These are phyloP conservation scores for Diddensiella santjacobensis DNA, from an alignment of 805 yeast species.

Conservation along the genomic window DNA sequence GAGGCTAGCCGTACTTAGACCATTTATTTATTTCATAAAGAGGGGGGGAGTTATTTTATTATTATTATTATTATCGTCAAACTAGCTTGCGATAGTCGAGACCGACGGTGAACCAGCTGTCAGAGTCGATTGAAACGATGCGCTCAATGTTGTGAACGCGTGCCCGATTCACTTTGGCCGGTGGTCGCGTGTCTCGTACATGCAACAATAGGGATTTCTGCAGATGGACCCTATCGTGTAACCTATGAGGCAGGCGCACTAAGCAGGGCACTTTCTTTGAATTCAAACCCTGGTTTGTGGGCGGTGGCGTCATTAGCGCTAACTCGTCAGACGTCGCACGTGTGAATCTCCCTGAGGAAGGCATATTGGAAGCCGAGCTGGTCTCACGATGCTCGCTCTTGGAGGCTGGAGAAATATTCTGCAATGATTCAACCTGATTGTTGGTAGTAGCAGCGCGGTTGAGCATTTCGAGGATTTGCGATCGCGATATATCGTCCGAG, in stretches of 20 bases:
- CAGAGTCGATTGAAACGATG: background rate
- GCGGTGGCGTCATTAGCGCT: background rate
- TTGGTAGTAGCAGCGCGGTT: background rate
- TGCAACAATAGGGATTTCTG: background rate
- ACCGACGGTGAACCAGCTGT: background rate
- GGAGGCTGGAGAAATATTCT: background rate
- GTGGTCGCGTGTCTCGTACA: background rate
- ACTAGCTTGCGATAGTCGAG: background rate
- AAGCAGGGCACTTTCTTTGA: background rate
- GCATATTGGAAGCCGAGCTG: background rate
- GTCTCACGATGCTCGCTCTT: background rate
- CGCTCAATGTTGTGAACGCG: background rate
- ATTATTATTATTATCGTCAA: too few species aligned
- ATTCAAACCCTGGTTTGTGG: background rate
- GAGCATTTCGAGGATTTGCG: background rate
- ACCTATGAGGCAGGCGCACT: background rate
- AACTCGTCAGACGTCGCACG: too few species aligned
- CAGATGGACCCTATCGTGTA: background rate
- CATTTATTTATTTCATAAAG: constrained; percentile 9
- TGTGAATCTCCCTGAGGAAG: too few species aligned
- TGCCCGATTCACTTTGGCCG: background rate
- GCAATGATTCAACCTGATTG: background rate
- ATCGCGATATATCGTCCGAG: background rate
- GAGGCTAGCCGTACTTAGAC: background rate
- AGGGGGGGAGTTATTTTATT: too few species aligned